Conservation (phyloP, 2,329 filamentous ascomycete genomes). For the Xylariaceae sp. region DNA sequence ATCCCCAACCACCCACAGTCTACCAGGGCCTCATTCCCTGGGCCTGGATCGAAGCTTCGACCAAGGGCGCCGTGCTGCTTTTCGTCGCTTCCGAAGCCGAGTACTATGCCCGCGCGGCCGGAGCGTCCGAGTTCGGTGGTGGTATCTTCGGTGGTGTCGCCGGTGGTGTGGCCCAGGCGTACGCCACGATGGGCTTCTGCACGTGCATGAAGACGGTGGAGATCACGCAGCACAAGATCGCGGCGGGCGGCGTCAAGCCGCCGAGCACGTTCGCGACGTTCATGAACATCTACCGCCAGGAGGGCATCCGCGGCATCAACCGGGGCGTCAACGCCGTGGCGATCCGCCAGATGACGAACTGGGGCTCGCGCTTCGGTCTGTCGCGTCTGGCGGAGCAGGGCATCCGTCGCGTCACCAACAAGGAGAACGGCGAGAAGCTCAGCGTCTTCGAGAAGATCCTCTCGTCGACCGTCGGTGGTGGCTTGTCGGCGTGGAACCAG, state of each 20-base stretch:
- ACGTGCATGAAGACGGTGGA: slow-evolving; percentile 99
- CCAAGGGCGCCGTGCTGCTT: slow-evolving; percentile 97
- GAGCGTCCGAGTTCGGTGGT: slow-evolving; percentile 78
- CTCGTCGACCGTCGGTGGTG: slow-evolving; percentile 82
- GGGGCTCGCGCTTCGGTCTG: slow-evolving; percentile 93
- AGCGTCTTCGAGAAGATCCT: slow-evolving; percentile 79
- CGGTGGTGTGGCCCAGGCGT: slow-evolving; percentile 94
- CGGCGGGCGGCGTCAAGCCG: slow-evolving; percentile 73
- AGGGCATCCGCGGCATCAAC: slow-evolving; percentile 95
- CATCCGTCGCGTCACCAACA: slow-evolving; percentile 73
- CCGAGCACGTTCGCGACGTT: slow-evolving; percentile 92
- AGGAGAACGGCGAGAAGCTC: slow-evolving; percentile 75
- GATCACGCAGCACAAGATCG: slow-evolving; percentile 97
- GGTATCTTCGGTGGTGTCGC: slow-evolving; percentile 89
- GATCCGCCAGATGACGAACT: slow-evolving; percentile 99
- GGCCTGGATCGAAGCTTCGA: slow-evolving; percentile 99
- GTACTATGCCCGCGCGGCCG: slow-evolving; percentile 79
- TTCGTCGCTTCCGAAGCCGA: slow-evolving; percentile 99
- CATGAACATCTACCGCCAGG: slow-evolving; percentile 91
- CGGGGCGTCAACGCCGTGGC: slow-evolving; percentile 97
- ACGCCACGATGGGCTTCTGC: slow-evolving; percentile 99
- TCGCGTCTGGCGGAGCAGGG: slow-evolving; percentile 84
- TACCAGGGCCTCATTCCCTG: slow-evolving; percentile 99
- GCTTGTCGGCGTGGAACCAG: slow-evolving; percentile 97
- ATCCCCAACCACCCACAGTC: slow-evolving; percentile 50